phyloP scores from a whole-genome alignment of 768 basidiomycete genomes.

The Tulasnella sp. region DNA sequence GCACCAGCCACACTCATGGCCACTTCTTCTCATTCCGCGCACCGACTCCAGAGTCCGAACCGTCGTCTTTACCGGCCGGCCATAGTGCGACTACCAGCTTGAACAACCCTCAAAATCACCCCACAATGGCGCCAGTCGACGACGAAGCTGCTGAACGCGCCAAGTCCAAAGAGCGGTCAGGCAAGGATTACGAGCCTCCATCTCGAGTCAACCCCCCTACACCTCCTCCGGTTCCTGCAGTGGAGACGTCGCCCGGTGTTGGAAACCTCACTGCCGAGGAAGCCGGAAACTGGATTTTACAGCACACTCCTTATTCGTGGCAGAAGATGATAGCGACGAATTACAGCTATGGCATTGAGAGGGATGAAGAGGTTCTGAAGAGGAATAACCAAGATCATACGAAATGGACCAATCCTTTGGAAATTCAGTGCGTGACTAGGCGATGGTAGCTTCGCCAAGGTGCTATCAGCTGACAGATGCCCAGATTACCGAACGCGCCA shows the following conservation, averaged over 20 bases:
- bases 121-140: conserved; percentile 6
- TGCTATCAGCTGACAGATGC: background rate
- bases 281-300: conserved; percentile 76
- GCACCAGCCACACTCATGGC: conserved; percentile 62
- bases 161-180: background rate
- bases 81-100: background rate
- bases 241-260: conserved; percentile 38
- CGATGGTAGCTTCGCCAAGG: background rate
- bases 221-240: conserved; percentile 32
- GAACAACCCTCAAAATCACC: background rate
- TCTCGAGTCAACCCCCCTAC: background rate
- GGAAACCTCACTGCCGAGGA: conserved; percentile 79
- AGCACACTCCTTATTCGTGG: conserved; percentile 80
- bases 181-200: background rate
- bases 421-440: conserved; percentile 59
- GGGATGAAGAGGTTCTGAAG: conserved; percentile 55
- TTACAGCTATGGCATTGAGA: conserved; percentile 88
- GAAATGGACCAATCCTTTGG: conserved; percentile 94
- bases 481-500: conserved; percentile 83
- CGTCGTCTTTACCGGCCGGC: conserved; percentile 33
- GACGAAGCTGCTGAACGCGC: conserved; percentile 7
- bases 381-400: conserved; percentile 53
- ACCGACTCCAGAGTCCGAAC: conserved; percentile 31
- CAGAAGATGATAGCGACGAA: conserved; percentile 83
- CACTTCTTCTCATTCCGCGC: conserved; percentile 75